These are phyloP conservation scores for Marchantia paleacea DNA, from an alignment of 225 moss, liverwort and hornwort species.

Conservation along the genomic window DNA sequence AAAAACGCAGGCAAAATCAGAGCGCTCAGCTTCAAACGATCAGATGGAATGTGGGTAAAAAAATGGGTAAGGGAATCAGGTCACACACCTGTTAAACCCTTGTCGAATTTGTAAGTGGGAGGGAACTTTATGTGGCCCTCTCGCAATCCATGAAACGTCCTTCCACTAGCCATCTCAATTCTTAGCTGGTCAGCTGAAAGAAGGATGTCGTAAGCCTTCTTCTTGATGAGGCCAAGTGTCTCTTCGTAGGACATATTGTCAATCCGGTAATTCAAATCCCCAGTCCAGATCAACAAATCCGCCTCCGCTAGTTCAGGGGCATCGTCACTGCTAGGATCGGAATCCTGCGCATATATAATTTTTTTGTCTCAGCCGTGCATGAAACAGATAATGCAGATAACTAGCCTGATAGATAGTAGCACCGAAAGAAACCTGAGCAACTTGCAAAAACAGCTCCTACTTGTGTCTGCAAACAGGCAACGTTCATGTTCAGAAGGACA, in stretches of 20 bases:
- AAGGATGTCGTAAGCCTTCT: conserved; percentile 59
- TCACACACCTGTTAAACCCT: conserved; percentile 60
- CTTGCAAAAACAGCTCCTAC: not conserved
- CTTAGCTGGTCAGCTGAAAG: conserved; percentile 79
- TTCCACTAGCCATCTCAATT: conserved; percentile 78
- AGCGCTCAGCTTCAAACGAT: not conserved
- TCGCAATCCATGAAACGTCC: conserved; percentile 88
- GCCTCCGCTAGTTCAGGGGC: conserved; percentile 80
- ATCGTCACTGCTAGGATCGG: conserved; percentile 50
- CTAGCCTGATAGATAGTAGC: not conserved
- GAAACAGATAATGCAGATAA: not conserved
- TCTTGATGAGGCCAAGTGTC: conserved; percentile 51
- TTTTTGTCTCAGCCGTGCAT: not conserved
- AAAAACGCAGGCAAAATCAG: not conserved
- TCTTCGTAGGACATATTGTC: conserved; percentile 70
- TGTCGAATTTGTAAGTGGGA: conserved; percentile 97
- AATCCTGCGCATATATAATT: conserved; percentile 53
- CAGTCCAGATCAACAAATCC: conserved; percentile 90
- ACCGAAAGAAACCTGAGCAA: not conserved
- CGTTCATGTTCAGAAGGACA: not conserved
- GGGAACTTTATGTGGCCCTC: conserved; percentile 78
- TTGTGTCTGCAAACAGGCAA: not conserved
- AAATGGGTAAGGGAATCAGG: not conserved
- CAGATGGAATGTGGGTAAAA: not conserved
- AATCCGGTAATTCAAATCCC: conserved; percentile 95